These are phyloP conservation scores for Alnus glutinosa DNA, from an alignment of 306 rosid species.

Conservation along the genomic window DNA sequence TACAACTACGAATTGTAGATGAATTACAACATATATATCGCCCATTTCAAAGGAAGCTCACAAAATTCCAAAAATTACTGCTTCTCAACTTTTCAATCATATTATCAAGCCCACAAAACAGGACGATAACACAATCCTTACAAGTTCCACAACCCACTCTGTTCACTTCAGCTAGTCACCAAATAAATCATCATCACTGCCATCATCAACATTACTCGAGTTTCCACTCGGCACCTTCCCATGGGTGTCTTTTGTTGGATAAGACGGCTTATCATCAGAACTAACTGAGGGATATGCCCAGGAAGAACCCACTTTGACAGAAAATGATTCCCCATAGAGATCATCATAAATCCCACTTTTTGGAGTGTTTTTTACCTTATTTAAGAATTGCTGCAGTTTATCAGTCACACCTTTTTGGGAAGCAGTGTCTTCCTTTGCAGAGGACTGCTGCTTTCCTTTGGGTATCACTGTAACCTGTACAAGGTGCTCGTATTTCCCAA, in stretches of 20 bases:
- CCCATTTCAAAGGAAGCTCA: conserved; percentile 37
- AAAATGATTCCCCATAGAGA: conserved; percentile 82
- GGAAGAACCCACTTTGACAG: conserved; percentile 83
- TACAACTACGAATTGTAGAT: conserved; percentile 34
- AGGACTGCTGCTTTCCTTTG: conserved; percentile 78
- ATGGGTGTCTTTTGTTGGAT: conserved; percentile 40
- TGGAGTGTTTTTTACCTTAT: conserved; percentile 67
- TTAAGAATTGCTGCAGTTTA: conserved; percentile 83
- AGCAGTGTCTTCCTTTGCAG: conserved; percentile 53
- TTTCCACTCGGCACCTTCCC: conserved; percentile 44
- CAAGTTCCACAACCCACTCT: conserved; percentile 14
- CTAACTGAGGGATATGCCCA: conserved; percentile 76
- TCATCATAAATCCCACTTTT: conserved; percentile 83
- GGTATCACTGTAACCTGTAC: conserved; percentile 90
- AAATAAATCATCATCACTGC: conserved; percentile 79
- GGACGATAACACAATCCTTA: conserved; percentile 30
- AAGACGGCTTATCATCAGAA: conserved; percentile 38
- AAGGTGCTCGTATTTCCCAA: conserved; percentile 93
- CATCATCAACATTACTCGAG: conserved; percentile 48
- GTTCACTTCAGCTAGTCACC: conserved; percentile 52
- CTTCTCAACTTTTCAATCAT: conserved; percentile 36
- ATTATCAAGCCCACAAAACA: conserved; percentile 35
- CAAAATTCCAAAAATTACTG: conserved; percentile 22
- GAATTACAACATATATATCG: conserved; percentile 35
- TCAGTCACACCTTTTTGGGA: conserved; percentile 86